Evolutionary conservation across 768 basidiomycete species (phyloP), one percentile per base, ranked within the genome.

Genomic region (Mrakia frigida): DNA sequence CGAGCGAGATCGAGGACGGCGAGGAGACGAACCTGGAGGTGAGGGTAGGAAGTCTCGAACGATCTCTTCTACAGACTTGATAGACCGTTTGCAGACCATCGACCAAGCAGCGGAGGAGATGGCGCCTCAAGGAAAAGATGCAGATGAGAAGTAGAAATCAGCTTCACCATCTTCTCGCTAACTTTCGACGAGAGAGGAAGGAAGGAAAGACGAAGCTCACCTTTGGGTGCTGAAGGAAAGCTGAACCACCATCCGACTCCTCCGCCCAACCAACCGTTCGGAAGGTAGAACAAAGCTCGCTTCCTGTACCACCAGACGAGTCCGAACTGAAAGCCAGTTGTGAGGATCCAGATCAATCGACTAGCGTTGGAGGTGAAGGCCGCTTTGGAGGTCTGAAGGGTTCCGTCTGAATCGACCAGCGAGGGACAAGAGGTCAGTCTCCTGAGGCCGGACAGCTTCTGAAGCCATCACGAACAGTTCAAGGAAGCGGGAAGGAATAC

Each of bases 31-130:
- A 52, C 53, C 50, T 46, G 52, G 37, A 18, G 74, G 14, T 23
- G 56, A 23, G 18, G 67, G 21, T 1, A 56, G 25, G 68, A 37
- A 13, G 53, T 52, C 60, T 61, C 43, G 21, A 74, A 90, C 89
- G 7, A 90, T 86, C 33, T 88, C 87, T 82, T 93, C 92, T 63
- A 89, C 87, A n/a, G 90, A 86, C 77, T 87, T 87, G 76, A 98
- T 87, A n/a, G 93, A 91, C 70, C 93, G 87, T 79, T 88, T 90
- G 84, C 94, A 95, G 11, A 93, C 92, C 89, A 97, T 92, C 81
- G 94, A 92, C 96, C 96, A 99, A 56, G 93, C 88, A 0, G 91
- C 92, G 59, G 94, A 93, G 80, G 93, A 93, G 77, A 99, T 91
- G 16, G 93, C 92, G 16, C 96, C 95, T 78, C n/a, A 50, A 21